Percentiles rank a stretch among this genome's conserved stretches.
Conservation (phyloP, 176 grass and related monocot species). For the Triticum turgidum region DNA sequence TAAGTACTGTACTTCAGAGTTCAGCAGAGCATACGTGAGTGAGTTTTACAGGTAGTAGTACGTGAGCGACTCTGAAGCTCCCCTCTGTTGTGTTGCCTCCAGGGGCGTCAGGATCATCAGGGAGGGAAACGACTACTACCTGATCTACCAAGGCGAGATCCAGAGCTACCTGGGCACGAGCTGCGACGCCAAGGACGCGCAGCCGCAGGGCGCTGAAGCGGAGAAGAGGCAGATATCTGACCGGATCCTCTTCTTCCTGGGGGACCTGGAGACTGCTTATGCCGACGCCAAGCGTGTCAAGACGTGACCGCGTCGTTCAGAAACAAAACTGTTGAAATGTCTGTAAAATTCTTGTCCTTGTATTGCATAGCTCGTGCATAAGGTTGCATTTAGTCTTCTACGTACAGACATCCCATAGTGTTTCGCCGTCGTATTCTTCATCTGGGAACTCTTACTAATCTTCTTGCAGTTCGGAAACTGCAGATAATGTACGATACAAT, state of each 20-base stretch:
- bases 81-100: background rate
- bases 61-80: background rate
- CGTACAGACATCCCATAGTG: background rate
- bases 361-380: slow-evolving; percentile 25
- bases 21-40: background rate
- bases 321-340: background rate
- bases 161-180: slow-evolving; percentile 56
- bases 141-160: slow-evolving; percentile 88
- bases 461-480: background rate
- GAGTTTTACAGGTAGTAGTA: background rate
- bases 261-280: slow-evolving; percentile 78
- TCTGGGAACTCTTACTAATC: background rate
- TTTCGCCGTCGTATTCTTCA: background rate
- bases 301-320: slow-evolving; percentile 1
- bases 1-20: background rate
- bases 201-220: background rate
- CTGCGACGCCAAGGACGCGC: background rate
- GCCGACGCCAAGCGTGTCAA: slow-evolving; percentile 57
- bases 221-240: slow-evolving; percentile 53
- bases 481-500: background rate
- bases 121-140: slow-evolving; percentile 81
- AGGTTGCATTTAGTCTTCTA: background rate
- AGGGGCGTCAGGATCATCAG: slow-evolving; percentile 81
- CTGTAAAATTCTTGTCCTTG: background rate
- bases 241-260: slow-evolving; percentile 81